These are phyloP conservation scores for Fusarium dlaminii DNA, from an alignment of 2,329 filamentous ascomycete species.

Conservation along the genomic window DNA sequence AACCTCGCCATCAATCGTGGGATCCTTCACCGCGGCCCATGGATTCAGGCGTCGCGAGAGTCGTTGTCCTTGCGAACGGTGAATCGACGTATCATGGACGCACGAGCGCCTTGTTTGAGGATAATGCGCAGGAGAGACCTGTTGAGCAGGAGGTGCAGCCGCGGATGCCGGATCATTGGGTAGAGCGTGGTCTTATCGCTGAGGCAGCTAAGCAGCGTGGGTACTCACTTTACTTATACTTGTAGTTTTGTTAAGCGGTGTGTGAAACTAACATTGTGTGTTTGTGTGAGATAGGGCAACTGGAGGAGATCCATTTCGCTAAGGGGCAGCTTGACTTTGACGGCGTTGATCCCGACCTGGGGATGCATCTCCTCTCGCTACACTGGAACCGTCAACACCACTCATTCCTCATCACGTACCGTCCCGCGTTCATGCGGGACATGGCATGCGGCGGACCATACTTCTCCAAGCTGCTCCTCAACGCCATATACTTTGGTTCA, in stretches of 20 bases:
- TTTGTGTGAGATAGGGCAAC: slow-evolving; percentile 48
- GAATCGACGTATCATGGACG: slow-evolving; percentile 60
- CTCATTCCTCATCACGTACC: slow-evolving; percentile 56
- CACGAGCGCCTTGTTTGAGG: slow-evolving; percentile 60
- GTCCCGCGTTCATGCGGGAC: slow-evolving; percentile 62
- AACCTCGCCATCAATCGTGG: slow-evolving; percentile 5
- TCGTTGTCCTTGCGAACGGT: slow-evolving; percentile 52
- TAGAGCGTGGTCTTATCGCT: slow-evolving; percentile 52
- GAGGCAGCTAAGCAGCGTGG: slow-evolving; percentile 35
- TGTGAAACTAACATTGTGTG: background rate
- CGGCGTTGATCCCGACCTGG: slow-evolving; percentile 61
- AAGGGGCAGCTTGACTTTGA: slow-evolving; percentile 63
- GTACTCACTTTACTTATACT: slow-evolving; percentile 12
- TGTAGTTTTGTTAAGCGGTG: background rate
- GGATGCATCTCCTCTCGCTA: slow-evolving; percentile 59
- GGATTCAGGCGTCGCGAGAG: slow-evolving; percentile 46
- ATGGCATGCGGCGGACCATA: slow-evolving; percentile 65
- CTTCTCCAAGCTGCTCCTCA: slow-evolving; percentile 65
- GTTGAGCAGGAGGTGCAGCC: slow-evolving; percentile 40
- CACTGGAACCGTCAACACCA: slow-evolving; percentile 66
- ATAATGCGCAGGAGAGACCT: slow-evolving; percentile 17
- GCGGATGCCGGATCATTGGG: slow-evolving; percentile 50
- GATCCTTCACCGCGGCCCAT: background rate
- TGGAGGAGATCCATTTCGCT: slow-evolving; percentile 58
- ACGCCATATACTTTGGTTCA: slow-evolving; percentile 59